Conservation (phyloP, 106 monocot species). For the Hemerocallis citrina region DNA sequence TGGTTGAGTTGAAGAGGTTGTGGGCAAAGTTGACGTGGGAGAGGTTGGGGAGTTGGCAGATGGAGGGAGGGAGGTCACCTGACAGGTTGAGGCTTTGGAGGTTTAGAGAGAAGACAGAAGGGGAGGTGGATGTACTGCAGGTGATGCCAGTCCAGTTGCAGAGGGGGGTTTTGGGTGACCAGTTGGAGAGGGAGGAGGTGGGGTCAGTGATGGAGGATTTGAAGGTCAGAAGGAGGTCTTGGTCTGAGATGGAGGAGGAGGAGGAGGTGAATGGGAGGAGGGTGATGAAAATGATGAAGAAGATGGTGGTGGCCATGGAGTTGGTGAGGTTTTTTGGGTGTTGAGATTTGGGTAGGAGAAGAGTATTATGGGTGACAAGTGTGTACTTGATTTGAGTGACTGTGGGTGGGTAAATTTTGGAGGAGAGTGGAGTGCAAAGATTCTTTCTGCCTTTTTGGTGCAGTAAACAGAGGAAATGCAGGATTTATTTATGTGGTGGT, state of each 20-base stretch:
- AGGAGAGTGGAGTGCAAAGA: no score
- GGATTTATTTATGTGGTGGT: no score
- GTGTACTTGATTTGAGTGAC: no score
- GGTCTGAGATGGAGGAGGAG: conserved; percentile 18
- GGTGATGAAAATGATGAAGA: conserved; percentile 18
- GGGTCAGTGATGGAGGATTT: conserved; percentile 52
- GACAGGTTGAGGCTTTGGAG: conserved; percentile 56
- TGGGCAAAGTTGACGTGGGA: conserved; percentile 42
- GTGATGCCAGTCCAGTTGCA: conserved; percentile 62
- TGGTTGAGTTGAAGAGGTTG: conserved; percentile 49
- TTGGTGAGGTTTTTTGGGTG: background rate
- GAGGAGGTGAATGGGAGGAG: background rate
- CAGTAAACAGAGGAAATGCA: no score
- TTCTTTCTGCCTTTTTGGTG: no score
- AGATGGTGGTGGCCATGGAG: conserved; percentile 21
- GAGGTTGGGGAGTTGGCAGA: conserved; percentile 45
- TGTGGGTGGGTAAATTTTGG: no score
- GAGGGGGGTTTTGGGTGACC: conserved; percentile 27
- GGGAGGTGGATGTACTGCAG: conserved; percentile 21
- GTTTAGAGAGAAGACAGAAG: conserved; percentile 24
- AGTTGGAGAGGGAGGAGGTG: conserved; percentile 29
- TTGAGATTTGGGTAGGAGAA: no score
- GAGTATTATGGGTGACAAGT: no score
- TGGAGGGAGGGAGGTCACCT: conserved; percentile 39
- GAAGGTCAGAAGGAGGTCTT: conserved; percentile 53